A percentile compares a stretch with the other conserved stretches of the same genome.
Evolutionary conservation across 805 yeast species (phyloP).

Genomic region (Myxozyma mucilagina): DNA sequence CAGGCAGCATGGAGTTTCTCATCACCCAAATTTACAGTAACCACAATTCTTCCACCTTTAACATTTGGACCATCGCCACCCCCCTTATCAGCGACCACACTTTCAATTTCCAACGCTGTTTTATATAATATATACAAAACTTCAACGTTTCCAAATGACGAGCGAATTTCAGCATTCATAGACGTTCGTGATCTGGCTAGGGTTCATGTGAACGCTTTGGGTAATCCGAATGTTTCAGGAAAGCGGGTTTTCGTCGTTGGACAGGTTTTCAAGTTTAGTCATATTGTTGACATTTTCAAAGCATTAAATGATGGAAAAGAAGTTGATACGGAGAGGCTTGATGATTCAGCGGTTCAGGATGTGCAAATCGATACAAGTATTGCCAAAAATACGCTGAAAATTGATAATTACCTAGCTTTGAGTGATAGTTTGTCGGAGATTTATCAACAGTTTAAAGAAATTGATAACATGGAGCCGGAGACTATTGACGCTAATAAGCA

Average conservation of each 20-base stretch:
- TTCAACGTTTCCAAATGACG: conserved; percentile 2
- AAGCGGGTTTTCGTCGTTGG: conserved; percentile 8
- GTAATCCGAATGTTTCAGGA: background rate
- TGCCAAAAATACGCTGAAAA: too few species aligned
- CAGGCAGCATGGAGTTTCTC: conserved; percentile 57
- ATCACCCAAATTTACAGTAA: conserved; percentile 34
- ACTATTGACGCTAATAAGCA: background rate
- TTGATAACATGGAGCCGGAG: background rate
- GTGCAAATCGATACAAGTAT: too few species aligned
- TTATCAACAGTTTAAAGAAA: background rate
- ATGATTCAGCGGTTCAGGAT: too few species aligned
- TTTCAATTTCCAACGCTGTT: conserved; percentile 43
- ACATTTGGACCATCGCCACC: conserved; percentile 38
- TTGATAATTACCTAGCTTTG: too few species aligned
- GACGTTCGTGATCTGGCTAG: conserved; percentile 64
- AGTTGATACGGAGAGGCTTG: too few species aligned
- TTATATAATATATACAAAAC: conserved; percentile 40
- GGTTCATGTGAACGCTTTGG: conserved; percentile 54
- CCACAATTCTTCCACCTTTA: conserved; percentile 38
- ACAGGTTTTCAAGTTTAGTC: background rate
- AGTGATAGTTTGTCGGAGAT: too few species aligned
- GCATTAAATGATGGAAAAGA: too few species aligned
- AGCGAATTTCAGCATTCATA: conserved; percentile 35
- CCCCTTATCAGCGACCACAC: conserved; percentile 33
- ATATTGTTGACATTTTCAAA: background rate